phyloP scores from a whole-genome alignment of 1,284 basidiomycete species.

The Melanopsichium pennsylvanicum region DNA sequence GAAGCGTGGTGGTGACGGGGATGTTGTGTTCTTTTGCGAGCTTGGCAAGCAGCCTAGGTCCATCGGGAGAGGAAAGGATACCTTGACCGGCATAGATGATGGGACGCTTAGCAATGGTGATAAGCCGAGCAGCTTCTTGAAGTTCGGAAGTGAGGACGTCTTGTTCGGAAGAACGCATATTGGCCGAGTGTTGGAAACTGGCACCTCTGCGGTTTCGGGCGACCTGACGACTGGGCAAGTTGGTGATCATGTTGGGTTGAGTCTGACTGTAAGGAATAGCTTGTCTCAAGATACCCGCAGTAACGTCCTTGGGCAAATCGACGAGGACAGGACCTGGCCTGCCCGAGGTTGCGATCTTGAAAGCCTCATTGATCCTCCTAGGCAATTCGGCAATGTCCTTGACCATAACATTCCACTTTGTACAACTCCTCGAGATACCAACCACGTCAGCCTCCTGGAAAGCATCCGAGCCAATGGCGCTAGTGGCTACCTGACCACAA shows the following conservation, averaged over 20 bases:
- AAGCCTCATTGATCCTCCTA: constrained; percentile 95
- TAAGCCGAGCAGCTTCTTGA: constrained; percentile 83
- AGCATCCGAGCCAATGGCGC: constrained; percentile 94
- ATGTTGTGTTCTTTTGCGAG: constrained; percentile 88
- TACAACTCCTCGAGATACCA: constrained; percentile 94
- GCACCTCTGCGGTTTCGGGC: constrained; percentile 48
- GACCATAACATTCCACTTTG: constrained; percentile 99
- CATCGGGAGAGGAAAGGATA: constrained; percentile 81
- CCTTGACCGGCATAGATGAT: constrained; percentile 95
- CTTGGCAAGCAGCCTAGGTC: constrained; percentile 82
- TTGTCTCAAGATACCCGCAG: constrained; percentile 85
- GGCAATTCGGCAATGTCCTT: constrained; percentile 96
- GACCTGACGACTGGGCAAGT: constrained; percentile 60
- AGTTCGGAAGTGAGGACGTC: constrained; percentile 71
- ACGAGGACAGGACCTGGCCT: constrained; percentile 96
- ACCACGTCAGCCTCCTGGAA: constrained; percentile 98
- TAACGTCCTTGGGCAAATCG: constrained; percentile 96
- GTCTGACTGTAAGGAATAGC: constrained; percentile 88
- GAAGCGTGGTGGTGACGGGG: constrained; percentile 94
- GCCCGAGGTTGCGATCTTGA: constrained; percentile 97
- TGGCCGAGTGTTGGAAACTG: constrained; percentile 30
- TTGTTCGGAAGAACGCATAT: constrained; percentile 31
- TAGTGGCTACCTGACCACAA: constrained; percentile 95
- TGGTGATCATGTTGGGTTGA: constrained; percentile 75
- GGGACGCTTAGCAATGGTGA: constrained; percentile 89